These are phyloP conservation scores for Boechera stricta DNA, from an alignment of 345 rosid species.

Conservation along the genomic window DNA sequence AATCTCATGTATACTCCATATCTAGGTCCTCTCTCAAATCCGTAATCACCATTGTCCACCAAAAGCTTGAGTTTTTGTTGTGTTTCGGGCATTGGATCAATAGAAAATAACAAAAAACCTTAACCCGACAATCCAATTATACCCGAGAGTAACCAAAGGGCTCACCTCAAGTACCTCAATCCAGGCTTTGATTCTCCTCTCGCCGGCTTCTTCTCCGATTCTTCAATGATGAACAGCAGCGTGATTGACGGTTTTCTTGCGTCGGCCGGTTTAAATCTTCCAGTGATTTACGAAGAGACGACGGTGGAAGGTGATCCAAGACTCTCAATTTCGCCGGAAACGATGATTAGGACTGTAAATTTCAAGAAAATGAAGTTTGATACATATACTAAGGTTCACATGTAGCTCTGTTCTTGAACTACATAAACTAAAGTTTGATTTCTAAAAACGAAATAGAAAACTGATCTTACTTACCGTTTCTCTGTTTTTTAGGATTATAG, in stretches of 20 bases:
- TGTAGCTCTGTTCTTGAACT: slow-evolving; percentile 34
- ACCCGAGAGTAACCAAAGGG: slow-evolving; percentile 43
- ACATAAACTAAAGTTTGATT: slow-evolving; percentile 47
- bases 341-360: too few relatives aligned
- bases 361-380: slow-evolving; percentile 56
- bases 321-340: too few relatives aligned
- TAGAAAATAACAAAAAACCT: slow-evolving; percentile 39
- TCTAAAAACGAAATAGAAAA: background rate
- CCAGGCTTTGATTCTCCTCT: slow-evolving; percentile 40
- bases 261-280: too few relatives aligned
- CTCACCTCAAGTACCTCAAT: slow-evolving; percentile 51
- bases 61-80: slow-evolving; percentile 24
- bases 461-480: slow-evolving; percentile 2
- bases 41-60: slow-evolving; percentile 9
- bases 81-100: slow-evolving; percentile 49
- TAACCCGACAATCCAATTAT: too few relatives aligned
- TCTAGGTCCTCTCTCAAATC: slow-evolving; percentile 83
- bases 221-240: slow-evolving; percentile 17
- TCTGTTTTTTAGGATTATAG: slow-evolving; percentile 9
- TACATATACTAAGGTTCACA: slow-evolving; percentile 38
- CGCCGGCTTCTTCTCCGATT: slow-evolving; percentile 50
- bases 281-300: too few relatives aligned
- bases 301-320: too few relatives aligned
- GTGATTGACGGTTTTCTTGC: too few relatives aligned
- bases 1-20: slow-evolving; percentile 73